Evolutionary conservation across 495 filamentous ascomycete species (phyloP), one percentile per base, ranked within the genome.

Genomic region (Glutinoglossum americanum): DNA sequence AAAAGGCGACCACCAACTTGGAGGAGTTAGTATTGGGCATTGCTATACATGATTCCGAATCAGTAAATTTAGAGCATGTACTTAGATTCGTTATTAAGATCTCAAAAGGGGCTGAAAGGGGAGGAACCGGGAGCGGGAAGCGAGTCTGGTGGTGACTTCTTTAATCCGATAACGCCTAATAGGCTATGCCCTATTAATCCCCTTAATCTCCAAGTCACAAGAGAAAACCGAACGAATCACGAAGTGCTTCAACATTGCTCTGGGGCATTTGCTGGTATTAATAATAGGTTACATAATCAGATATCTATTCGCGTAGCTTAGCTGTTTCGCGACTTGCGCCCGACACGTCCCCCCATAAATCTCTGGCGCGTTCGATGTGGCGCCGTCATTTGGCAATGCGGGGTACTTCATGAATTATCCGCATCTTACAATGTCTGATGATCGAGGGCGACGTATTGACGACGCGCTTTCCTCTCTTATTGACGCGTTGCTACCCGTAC

Each of bases 401-500:
- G 19, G 17, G 41, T 45, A 13, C 41, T 45, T 23, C 41, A 45
- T 45, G n/a, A 45, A 13, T 45, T 45, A 21, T 5, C 17, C 51
- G 32, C 7, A 39, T 30, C n/a, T 21, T 7, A 44, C 32, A 51
- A 60, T 60, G 59, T 25, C 59, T 26, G 44, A 57, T 39, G 57
- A 51, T 39, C 58, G 56, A 15, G 56, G 55, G 47, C 10, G 62
- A 47, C 76, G 76, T 64, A 69, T 79, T 61, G 73, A 78, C 37
- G 76, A 77, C 61, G 76, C 76, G 57, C 67, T 80, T 61, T 73
- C 73, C 51, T 72, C 75, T 60, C 74, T 80, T 25, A 69, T 80
- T 62, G 73, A 78, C 55, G 70, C 70, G 27, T 64, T 78, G 26
- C 64, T 74, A 33, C 74, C 73, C 32, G 63, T 67, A 48, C 60